These are phyloP conservation scores for Polysphondylium violaceum DNA, from an alignment of 78 protist species.

Conservation along the genomic window DNA sequence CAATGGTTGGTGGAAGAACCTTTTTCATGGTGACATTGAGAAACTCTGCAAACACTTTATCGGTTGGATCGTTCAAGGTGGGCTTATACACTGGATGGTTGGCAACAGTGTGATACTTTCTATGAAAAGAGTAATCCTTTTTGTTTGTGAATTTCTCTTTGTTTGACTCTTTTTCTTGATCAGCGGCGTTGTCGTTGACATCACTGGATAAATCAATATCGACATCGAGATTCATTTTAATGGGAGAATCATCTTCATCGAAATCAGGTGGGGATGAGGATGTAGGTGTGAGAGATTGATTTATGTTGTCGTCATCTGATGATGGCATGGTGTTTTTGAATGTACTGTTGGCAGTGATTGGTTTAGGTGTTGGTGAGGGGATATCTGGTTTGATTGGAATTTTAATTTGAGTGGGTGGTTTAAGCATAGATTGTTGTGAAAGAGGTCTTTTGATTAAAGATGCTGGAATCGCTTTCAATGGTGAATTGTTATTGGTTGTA, in stretches of 20 bases:
- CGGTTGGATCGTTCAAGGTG: constrained; percentile 12
- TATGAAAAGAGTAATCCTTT: constrained; percentile 57
- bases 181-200: neutral
- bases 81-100: constrained; percentile 57
- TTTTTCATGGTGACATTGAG: constrained; percentile 61
- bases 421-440: neutral
- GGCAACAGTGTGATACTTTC: constrained; percentile 16
- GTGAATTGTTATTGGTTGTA: neutral
- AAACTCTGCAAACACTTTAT: constrained; percentile 51
- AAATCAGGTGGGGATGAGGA: too few relatives aligned
- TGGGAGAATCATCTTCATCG: constrained; percentile 8
- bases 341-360: neutral
- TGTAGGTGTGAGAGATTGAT: neutral
- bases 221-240: constrained; percentile 37
- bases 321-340: constrained; percentile 17
- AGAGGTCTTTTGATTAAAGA: constrained; percentile 15
- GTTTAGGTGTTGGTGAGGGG: neutral
- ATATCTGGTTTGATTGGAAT: too few relatives aligned
- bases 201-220: constrained; percentile 48
- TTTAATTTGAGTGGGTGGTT: neutral
- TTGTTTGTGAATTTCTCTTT: constrained; percentile 7
- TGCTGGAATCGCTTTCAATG: neutral
- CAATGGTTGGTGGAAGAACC: constrained; percentile 64
- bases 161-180: neutral
- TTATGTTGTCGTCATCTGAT: neutral